phyloP scores from a whole-genome alignment of 2,329 filamentous ascomycete species.

The Aspergillus jensenii region DNA sequence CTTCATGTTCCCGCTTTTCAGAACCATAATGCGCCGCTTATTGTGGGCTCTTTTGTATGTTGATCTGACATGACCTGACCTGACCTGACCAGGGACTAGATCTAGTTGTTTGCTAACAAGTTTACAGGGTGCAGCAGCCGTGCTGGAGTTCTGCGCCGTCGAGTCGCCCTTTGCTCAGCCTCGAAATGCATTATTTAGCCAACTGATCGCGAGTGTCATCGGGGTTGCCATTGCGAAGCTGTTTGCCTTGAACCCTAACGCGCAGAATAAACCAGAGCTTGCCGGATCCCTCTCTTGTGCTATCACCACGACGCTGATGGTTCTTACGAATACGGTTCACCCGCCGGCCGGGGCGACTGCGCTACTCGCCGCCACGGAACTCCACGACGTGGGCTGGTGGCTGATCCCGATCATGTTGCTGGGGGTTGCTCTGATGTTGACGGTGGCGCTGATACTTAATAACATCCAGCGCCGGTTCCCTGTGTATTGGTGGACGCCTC shows the following conservation, averaged over 20 bases:
- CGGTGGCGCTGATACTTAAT: constrained; percentile 64
- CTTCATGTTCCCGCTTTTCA: constrained; percentile 56
- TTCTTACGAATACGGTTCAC: constrained; percentile 69
- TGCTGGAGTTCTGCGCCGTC: constrained; percentile 72
- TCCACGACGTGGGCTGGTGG: constrained; percentile 65
- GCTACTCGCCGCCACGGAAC: constrained; percentile 61
- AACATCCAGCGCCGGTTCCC: constrained; percentile 69
- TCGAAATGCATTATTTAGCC: constrained; percentile 67
- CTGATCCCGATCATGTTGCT: constrained; percentile 64
- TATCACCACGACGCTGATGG: constrained; percentile 63
- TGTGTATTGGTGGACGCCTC: constrained; percentile 63
- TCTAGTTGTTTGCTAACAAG: constrained; percentile 5
- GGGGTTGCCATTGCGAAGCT: constrained; percentile 66
- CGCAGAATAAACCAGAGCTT: constrained; percentile 60
- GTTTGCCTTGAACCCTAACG: constrained; percentile 54
- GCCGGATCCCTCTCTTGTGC: constrained; percentile 67
- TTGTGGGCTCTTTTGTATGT: constrained; percentile 71
- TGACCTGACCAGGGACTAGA: neutral
- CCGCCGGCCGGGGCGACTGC: constrained; percentile 75
- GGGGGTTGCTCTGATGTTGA: constrained; percentile 61
- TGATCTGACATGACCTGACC: neutral
- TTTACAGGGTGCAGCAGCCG: constrained; percentile 68
- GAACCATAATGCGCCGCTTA: constrained; percentile 54
- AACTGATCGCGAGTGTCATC: constrained; percentile 61
- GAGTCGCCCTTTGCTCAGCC: constrained; percentile 73